Evolutionary conservation across 2,329 filamentous ascomycete species (phyloP).

Genomic region (Elsinoe fawcettii): DNA sequence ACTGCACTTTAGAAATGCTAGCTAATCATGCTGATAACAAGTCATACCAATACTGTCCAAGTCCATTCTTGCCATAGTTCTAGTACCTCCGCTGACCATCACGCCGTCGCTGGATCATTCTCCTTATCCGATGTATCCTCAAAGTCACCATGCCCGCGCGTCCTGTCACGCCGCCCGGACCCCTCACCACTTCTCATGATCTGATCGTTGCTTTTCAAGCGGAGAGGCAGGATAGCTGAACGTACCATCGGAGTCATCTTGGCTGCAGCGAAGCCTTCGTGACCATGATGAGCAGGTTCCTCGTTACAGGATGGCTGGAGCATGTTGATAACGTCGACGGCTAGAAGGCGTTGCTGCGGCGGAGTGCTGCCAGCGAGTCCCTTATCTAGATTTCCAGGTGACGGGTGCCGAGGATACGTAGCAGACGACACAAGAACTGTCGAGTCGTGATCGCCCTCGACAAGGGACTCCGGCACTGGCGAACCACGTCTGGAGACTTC

Average conservation of each 20-base stretch:
- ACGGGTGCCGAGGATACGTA: no score
- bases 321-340: background rate
- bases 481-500: background rate
- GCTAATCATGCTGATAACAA: background rate
- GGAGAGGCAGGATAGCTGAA: background rate
- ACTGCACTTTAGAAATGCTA: background rate
- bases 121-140: slow-evolving; percentile 7
- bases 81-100: background rate
- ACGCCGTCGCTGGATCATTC: background rate
- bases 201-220: background rate
- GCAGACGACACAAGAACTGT: no score
- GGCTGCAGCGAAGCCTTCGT: background rate
- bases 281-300: background rate
- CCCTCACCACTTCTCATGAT: background rate
- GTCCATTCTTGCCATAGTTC: background rate
- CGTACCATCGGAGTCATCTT: background rate
- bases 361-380: background rate
- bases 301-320: background rate
- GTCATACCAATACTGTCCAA: background rate
- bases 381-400: no score
- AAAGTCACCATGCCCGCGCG: background rate
- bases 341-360: background rate
- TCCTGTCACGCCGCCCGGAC: background rate
- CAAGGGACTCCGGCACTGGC: background rate
- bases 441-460: background rate